These are phyloP conservation scores for Nemania sp. DNA, from an alignment of 2,329 filamentous ascomycete genomes.

Conservation along the genomic window DNA sequence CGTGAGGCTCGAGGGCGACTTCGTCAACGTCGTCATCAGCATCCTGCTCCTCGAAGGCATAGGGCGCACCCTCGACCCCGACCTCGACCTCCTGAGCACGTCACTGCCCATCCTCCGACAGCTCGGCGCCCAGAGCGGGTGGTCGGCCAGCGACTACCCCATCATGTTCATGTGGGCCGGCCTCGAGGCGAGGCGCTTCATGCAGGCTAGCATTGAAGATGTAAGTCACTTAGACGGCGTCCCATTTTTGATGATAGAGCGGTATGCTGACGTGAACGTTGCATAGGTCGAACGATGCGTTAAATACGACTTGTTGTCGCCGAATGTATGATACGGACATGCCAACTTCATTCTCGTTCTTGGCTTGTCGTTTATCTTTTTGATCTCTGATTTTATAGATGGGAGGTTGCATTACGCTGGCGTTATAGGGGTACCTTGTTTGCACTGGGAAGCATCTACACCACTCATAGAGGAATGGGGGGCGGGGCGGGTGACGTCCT, in stretches of 20 bases:
- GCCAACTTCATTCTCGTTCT: no score
- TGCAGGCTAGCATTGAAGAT: constrained; percentile 88
- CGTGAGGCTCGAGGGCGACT: constrained; percentile 93
- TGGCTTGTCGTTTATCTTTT: no score
- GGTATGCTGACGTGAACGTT: background rate
- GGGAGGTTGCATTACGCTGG: constrained; percentile 29
- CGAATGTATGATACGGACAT: constrained; percentile 68
- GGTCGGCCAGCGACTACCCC: constrained; percentile 71
- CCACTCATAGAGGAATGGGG: constrained; percentile 19
- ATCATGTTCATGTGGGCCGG: constrained; percentile 94
- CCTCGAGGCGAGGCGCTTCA: constrained; percentile 83
- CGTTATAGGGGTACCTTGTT: constrained; percentile 27
- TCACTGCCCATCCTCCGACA: constrained; percentile 89
- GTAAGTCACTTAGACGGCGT: constrained; percentile 53
- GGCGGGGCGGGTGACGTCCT: background rate
- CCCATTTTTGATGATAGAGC: background rate
- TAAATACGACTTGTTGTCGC: constrained; percentile 85
- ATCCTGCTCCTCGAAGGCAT: constrained; percentile 94
- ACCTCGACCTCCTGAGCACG: constrained; percentile 83
- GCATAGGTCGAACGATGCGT: constrained; percentile 80
- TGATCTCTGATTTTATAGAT: no score
- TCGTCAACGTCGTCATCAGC: constrained; percentile 96
- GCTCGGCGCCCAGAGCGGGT: constrained; percentile 77
- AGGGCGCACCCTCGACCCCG: constrained; percentile 81
- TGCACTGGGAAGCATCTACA: constrained; percentile 13